Evolutionary conservation across 345 rosid genomes (phyloP).

Genomic region (Excoecaria cochinchinensis): DNA sequence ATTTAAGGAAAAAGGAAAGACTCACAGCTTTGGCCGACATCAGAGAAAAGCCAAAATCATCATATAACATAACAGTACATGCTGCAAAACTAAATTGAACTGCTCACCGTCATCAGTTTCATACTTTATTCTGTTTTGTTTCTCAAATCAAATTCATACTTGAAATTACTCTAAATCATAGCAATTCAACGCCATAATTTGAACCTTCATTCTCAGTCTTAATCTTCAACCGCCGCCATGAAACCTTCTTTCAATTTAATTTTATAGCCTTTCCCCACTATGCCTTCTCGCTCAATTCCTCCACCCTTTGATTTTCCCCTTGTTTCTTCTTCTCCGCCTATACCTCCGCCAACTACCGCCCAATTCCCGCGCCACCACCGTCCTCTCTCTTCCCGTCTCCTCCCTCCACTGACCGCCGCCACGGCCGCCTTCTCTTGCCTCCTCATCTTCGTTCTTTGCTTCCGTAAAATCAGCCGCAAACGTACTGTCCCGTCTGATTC

Average conservation of each 20-base stretch:
- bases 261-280: conserved; percentile 7
- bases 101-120: no score
- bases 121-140: no score
- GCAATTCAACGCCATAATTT: not conserved
- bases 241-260: not conserved
- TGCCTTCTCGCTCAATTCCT: conserved; percentile 51
- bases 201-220: not conserved
- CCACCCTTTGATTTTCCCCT: conserved; percentile 10
- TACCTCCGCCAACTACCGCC: conserved; percentile 6
- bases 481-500: conserved; percentile 78
- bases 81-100: no score
- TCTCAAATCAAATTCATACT: no score
- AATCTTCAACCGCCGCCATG: not conserved
- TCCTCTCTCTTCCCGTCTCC: conserved; percentile 41
- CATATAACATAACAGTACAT: no score
- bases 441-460: conserved; percentile 42
- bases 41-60: not conserved
- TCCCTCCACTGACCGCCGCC: conserved; percentile 36
- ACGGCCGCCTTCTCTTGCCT: conserved; percentile 48
- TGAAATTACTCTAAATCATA: no score
- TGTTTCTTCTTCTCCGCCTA: conserved; percentile 27
- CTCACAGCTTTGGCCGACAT: not conserved
- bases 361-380: conserved; percentile 21
- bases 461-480: conserved; percentile 66
- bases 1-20: not conserved